Base-by-base conservation (phyloP, 805 yeast species). In the Cyberlindnera amylophila region DNA sequence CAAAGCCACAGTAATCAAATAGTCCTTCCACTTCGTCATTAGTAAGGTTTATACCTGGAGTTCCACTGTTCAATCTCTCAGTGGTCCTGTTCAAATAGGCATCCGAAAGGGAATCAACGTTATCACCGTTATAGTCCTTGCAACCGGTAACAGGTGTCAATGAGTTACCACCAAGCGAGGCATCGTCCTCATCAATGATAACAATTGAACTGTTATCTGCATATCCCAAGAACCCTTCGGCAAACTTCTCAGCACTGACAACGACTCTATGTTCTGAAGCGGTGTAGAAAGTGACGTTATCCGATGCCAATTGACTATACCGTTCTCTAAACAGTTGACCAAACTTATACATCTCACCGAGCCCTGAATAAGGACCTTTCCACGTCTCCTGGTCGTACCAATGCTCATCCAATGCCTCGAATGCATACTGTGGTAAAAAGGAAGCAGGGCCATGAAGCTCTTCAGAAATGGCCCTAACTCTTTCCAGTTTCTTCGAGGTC, bases 211-310 rank as follows among this genome's bases (percentile, higher is more conserved):
- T 63, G 27, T 65, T 66, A 10, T 75, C 74, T 3, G 21, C 32
- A 14, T 32, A 29, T n/a, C 52, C 48, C 10, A 51, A 36, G 60
- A 82, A 81, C 0, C 86, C 88, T 50, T 73, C 64, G 9, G 81
- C 77, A 55, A 81, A 81, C 53, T 67, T 64, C 21, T 66, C 58
- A 7, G 84, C 75, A 30, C 83, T 74, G 45, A 72, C 77, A 45
- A 71, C 69, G 26, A 77, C 75, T 47, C 88, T 69, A 45, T 72
- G 70, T 34, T 75, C 72, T 38, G 75, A 75, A 12, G 82, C 72
- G 6, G 79, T 58, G 55, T 79, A 82, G 28, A 82, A 65, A 7
- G 77, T 79, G 23, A 79, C 57, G 4, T 53, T 40, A 19, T 45
- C 43, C 18, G 27, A 37, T 4, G 42, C 72, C 36, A 82, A 66